Evolutionary conservation across 371 early-diverging fungal genomes (phyloP).

Genomic region (Syncephalastrum racemosum): DNA sequence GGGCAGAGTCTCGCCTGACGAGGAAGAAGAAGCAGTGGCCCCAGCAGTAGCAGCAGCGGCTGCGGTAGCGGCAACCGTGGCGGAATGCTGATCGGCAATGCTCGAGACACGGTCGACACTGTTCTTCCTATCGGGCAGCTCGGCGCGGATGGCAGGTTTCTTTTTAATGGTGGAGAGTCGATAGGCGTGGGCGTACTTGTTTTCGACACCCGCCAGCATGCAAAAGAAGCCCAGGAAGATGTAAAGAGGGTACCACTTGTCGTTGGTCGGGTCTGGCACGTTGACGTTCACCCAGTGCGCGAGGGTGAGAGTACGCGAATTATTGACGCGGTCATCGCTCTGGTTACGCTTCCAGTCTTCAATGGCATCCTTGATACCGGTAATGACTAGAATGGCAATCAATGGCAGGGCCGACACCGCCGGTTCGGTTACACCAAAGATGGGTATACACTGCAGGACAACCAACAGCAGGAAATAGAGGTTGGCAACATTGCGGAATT

Average conservation of each 20-base stretch:
- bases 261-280: slow-evolving; percentile 21
- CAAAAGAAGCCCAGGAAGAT: slow-evolving; percentile 30
- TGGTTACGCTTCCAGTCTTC: slow-evolving; percentile 80
- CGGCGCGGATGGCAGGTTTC: slow-evolving; percentile 15
- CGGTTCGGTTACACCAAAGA: slow-evolving; percentile 77
- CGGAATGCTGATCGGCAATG: too few species aligned
- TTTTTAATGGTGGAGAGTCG: slow-evolving; percentile 30
- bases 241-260: slow-evolving; percentile 43
- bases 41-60: background rate
- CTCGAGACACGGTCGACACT: background rate
- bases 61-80: too few species aligned
- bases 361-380: slow-evolving; percentile 87
- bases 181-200: slow-evolving; percentile 25
- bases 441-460: slow-evolving; percentile 68
- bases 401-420: slow-evolving; percentile 86
- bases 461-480: slow-evolving; percentile 92
- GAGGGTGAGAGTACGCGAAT: slow-evolving; percentile 55
- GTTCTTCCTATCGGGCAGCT: background rate
- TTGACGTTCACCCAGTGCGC: slow-evolving; percentile 61
- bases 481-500: slow-evolving; percentile 87
- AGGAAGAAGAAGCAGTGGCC: background rate
- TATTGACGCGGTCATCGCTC: slow-evolving; percentile 73
- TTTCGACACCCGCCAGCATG: slow-evolving; percentile 27
- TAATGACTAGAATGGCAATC: slow-evolving; percentile 72
- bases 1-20: background rate